Conservation (phyloP, 2,329 filamentous ascomycete species). For the Cladosporium sphaerospermum region DNA sequence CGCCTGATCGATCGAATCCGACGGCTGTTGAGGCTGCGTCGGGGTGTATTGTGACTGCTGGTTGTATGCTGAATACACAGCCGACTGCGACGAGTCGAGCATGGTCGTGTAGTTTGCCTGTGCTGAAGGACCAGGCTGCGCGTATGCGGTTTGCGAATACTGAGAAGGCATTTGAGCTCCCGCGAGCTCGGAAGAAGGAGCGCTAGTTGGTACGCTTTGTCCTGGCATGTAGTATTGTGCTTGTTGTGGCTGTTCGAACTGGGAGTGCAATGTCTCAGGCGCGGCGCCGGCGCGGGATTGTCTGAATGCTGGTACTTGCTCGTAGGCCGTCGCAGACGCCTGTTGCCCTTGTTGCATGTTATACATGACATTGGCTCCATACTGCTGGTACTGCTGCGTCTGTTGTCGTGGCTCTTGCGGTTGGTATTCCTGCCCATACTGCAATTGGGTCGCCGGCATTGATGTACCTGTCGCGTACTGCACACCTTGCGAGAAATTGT, state of each 20-base stretch:
- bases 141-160: constrained; percentile 53
- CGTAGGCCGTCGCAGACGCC: constrained; percentile 53
- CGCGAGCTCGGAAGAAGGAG: constrained; percentile 52
- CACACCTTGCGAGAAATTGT: constrained; percentile 51
- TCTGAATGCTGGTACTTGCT: constrained; percentile 68
- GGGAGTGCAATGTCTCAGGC: constrained; percentile 67
- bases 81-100: constrained; percentile 43
- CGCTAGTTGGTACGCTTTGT: constrained; percentile 54
- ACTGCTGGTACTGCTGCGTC: constrained; percentile 51
- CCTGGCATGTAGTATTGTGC: constrained; percentile 62
- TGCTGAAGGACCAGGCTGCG: constrained; percentile 50
- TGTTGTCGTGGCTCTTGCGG: constrained; percentile 55
- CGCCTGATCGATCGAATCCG: constrained; percentile 49
- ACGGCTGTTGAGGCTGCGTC: constrained; percentile 17
- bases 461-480: constrained; percentile 52
- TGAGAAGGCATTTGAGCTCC: constrained; percentile 61
- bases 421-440: constrained; percentile 42
- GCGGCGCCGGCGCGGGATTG: constrained; percentile 64
- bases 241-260: constrained; percentile 59
- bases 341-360: constrained; percentile 56
- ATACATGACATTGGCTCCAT: constrained; percentile 69
- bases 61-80: constrained; percentile 21
- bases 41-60: constrained; percentile 19
- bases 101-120: constrained; percentile 49
- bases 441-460: constrained; percentile 43